These are phyloP conservation scores for Actinidia polygama DNA, from an alignment of 179 eudicot species.

Conservation along the genomic window DNA sequence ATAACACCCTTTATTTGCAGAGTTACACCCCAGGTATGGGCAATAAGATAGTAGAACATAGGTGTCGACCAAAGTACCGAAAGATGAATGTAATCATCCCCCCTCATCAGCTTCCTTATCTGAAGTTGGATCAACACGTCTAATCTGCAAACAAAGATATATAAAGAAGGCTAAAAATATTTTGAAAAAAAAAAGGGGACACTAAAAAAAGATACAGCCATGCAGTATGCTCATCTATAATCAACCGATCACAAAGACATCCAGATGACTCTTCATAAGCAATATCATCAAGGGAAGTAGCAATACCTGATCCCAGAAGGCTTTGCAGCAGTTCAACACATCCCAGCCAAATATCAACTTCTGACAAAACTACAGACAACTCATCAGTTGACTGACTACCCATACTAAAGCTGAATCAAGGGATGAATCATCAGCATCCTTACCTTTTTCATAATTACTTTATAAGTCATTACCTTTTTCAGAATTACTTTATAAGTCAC, in stretches of 20 bases:
- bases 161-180: background rate
- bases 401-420: constrained; percentile 85
- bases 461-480: constrained; percentile 65
- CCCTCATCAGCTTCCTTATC: constrained; percentile 99
- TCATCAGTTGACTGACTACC: constrained; percentile 79
- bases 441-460: constrained; percentile 65
- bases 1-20: background rate
- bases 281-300: constrained; percentile 96
- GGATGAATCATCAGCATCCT: constrained; percentile 81
- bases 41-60: background rate
- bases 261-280: constrained; percentile 91
- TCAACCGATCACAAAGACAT: constrained; percentile 86
- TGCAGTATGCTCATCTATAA: constrained; percentile 70
- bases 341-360: constrained; percentile 85
- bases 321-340: constrained; percentile 96
- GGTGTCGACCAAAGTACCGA: constrained; percentile 54
- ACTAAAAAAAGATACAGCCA: constrained; percentile 65
- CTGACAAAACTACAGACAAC: constrained; percentile 69
- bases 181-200: background rate
- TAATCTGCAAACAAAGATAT: constrained; percentile 56
- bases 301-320: constrained; percentile 90
- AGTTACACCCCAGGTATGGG: constrained; percentile 11
- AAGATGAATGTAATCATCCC: constrained; percentile 92
- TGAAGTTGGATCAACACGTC: constrained; percentile 91
- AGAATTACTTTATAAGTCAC: no score